A percentile compares a stretch with the other conserved stretches of the same genome.
Conservation (phyloP, 257 asterid genomes). For the Anisodus acutangulus region DNA sequence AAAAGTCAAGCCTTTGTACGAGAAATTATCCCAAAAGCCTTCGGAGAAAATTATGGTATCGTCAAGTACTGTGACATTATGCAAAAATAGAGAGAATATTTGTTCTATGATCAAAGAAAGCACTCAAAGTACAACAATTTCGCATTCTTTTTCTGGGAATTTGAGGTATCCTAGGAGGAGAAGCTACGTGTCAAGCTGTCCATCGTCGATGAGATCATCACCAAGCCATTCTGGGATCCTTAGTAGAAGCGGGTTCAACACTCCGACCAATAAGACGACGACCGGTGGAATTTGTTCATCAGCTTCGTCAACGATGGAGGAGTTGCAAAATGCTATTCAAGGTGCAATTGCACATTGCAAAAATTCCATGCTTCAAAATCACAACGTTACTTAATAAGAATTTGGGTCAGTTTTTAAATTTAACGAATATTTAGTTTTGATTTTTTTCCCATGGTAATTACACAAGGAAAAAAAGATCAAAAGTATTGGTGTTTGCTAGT, state of each 20-base stretch:
- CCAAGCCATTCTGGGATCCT: constrained; percentile 67
- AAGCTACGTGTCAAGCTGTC: constrained; percentile 73
- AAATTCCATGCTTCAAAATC: constrained; percentile 62
- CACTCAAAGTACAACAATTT: constrained; percentile 26
- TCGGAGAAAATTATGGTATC: constrained; percentile 26
- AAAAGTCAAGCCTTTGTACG: constrained; percentile 79
- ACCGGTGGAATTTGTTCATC: constrained; percentile 28
- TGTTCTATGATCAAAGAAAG: constrained; percentile 26
- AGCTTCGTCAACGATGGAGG: constrained; percentile 81
- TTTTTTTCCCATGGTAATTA: constrained; percentile 11
- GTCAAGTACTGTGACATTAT: not conserved
- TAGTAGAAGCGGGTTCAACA: constrained; percentile 40
- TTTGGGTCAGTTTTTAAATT: constrained; percentile 49
- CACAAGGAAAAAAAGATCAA: not conserved
- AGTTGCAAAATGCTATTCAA: constrained; percentile 81
- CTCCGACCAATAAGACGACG: constrained; percentile 36
- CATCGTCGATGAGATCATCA: constrained; percentile 83
- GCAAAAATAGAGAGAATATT: constrained; percentile 1
- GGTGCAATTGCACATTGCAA: constrained; percentile 95
- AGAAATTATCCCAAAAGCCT: constrained; percentile 68
- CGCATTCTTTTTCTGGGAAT: constrained; percentile 75
- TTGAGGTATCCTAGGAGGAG: constrained; percentile 62
- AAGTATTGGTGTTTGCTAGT: constrained; percentile 13
- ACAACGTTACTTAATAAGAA: constrained; percentile 24
- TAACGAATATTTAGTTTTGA: not conserved